Conservation (phyloP, 768 basidiomycete genomes). For the Termitomyces sp. region DNA sequence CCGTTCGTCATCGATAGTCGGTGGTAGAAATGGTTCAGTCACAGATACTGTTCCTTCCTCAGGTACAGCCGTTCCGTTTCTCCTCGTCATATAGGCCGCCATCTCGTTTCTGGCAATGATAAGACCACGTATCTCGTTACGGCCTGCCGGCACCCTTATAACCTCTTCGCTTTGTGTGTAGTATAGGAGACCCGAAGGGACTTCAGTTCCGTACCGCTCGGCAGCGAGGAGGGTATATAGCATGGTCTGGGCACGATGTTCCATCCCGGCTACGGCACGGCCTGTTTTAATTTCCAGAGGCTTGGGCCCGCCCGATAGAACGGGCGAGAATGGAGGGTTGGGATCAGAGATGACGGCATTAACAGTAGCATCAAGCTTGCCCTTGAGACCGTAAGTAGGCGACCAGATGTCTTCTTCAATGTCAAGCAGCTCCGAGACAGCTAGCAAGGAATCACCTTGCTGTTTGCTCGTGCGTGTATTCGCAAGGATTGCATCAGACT, state of each 20-base stretch:
- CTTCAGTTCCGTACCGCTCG: constrained; percentile 84
- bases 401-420: constrained; percentile 99
- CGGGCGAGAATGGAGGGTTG: constrained; percentile 23
- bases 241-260: constrained; percentile 98
- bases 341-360: constrained; percentile 58
- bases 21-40: constrained; percentile 68
- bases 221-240: constrained; percentile 88
- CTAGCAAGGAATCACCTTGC: constrained; percentile 52
- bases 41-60: constrained; percentile 13
- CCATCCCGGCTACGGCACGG: constrained; percentile 66
- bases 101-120: constrained; percentile 83
- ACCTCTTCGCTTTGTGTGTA: constrained; percentile 93
- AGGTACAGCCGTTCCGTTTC: constrained; percentile 23
- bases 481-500: constrained; percentile 64
- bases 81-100: constrained; percentile 68
- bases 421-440: constrained; percentile 74
- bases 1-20: constrained; percentile 79
- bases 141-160: constrained; percentile 70
- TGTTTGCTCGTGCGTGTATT: constrained; percentile 57
- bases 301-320: constrained; percentile 37
- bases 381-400: constrained; percentile 90
- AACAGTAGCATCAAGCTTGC: constrained; percentile 92
- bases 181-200: constrained; percentile 83
- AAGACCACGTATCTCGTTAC: constrained; percentile 83
- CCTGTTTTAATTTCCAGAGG: constrained; percentile 99